Conservation (phyloP, 352 stramenopile species). For the Phytophthora idaei region DNA sequence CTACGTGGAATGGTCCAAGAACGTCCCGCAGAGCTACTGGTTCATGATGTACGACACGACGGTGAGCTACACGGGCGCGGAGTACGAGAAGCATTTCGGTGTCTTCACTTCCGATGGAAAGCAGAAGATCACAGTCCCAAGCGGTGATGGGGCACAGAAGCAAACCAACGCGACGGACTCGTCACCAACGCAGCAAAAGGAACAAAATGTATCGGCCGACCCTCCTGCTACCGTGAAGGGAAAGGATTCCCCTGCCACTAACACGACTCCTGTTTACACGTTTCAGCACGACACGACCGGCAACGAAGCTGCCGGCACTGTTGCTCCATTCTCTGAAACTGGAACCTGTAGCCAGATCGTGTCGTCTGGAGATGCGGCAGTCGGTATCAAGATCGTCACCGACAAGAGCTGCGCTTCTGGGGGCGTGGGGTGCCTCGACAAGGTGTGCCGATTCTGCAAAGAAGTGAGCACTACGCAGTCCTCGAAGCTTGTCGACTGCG, state of each 20-base stretch:
- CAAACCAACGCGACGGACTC: conserved; percentile 21
- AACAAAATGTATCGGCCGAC: conserved; percentile 5
- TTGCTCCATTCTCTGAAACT: conserved; percentile 14
- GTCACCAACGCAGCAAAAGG: conserved; percentile 11
- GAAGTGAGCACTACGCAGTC: background rate
- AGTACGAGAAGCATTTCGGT: conserved; percentile 76
- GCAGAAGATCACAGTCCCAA: conserved; percentile 47
- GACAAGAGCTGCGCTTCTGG: conserved; percentile 9
- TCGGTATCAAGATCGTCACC: conserved; percentile 19
- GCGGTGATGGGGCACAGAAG: conserved; percentile 12
- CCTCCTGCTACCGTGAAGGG: conserved; percentile 9
- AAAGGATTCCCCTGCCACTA: background rate
- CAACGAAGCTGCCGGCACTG: conserved; percentile 27
- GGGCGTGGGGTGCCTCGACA: conserved; percentile 13
- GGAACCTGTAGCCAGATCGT: conserved; percentile 6
- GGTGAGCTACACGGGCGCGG: conserved; percentile 42
- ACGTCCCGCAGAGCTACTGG: conserved; percentile 47
- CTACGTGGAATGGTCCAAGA: conserved; percentile 48
- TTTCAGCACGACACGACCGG: conserved; percentile 18
- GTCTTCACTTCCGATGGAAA: conserved; percentile 43
- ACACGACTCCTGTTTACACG: conserved; percentile 16
- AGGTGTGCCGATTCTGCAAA: conserved; percentile 18
- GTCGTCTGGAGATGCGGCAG: conserved; percentile 11
- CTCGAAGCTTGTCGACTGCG: conserved; percentile 1
- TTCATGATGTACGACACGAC: conserved; percentile 80